phyloP scores from a whole-genome alignment of 352 stramenopile genomes.

The Pythium myriotylum region DNA sequence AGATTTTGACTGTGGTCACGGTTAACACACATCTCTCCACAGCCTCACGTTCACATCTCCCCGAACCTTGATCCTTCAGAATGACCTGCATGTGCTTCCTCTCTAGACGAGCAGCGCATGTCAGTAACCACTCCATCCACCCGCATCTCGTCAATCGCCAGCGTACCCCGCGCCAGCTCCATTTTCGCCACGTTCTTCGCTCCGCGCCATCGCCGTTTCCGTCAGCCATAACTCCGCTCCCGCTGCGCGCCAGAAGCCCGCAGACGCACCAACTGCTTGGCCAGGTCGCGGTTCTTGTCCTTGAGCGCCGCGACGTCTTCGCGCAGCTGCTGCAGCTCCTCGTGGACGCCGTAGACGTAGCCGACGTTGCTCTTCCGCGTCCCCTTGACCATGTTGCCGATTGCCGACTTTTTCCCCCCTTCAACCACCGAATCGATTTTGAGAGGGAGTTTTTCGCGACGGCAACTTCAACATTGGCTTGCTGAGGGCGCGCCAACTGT shows the following conservation, averaged over 20 bases:
- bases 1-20: not conserved
- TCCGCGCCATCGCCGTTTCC: not conserved
- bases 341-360: conserved; percentile 61
- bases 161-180: conserved; percentile 50
- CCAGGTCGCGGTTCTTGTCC: conserved; percentile 64
- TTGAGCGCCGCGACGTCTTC: conserved; percentile 42
- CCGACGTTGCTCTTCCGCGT: conserved; percentile 36
- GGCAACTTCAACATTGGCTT: conserved; percentile 28
- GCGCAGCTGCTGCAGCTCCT: conserved; percentile 63
- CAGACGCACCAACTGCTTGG: conserved; percentile 56
- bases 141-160: not conserved
- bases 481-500: not conserved
- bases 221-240: conserved; percentile 1
- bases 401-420: conserved; percentile 1
- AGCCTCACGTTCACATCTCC: too few relatives aligned
- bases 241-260: not conserved
- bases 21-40: too few relatives aligned
- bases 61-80: conserved; percentile 16
- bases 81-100: conserved; percentile 15
- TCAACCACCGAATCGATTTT: conserved; percentile 17
- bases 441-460: conserved; percentile 16
- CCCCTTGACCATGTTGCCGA: conserved; percentile 26
- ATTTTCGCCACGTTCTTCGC: conserved; percentile 56
- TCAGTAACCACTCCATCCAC: not conserved
- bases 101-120: not conserved